These are phyloP conservation scores for Claviceps monticola DNA, from an alignment of 2,329 filamentous ascomycete genomes.

Conservation along the genomic window DNA sequence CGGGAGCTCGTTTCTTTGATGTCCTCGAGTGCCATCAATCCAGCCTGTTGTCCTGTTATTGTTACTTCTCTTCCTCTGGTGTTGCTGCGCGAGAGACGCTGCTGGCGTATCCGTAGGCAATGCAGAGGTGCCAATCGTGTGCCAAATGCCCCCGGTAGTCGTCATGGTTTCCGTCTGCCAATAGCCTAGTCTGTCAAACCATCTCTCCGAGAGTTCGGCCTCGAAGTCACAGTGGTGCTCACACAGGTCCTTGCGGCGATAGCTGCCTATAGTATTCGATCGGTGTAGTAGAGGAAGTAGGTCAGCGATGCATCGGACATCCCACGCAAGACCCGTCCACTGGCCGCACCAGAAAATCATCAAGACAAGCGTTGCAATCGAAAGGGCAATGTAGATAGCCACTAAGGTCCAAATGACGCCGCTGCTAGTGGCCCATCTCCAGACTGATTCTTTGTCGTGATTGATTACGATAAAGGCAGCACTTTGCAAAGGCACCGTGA, in stretches of 20 bases:
- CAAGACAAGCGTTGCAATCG: constrained; percentile 38
- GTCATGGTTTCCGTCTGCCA: constrained; percentile 59
- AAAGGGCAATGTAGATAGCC: constrained; percentile 55
- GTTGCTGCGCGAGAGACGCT: constrained; percentile 11
- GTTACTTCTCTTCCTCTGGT: neutral
- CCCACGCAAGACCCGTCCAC: constrained; percentile 71
- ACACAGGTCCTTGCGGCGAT: constrained; percentile 50
- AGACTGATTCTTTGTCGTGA: constrained; percentile 35
- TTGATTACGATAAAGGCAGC: constrained; percentile 56
- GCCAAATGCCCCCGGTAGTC: constrained; percentile 57
- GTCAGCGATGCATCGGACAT: constrained; percentile 69
- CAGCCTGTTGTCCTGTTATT: neutral
- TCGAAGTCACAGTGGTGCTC: constrained; percentile 36
- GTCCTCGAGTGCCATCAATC: neutral
- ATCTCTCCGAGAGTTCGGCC: constrained; percentile 38
- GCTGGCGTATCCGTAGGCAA: constrained; percentile 42
- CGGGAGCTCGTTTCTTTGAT: constrained; percentile 17
- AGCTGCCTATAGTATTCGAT: constrained; percentile 65
- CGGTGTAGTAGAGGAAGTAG: constrained; percentile 63
- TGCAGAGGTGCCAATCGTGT: constrained; percentile 51
- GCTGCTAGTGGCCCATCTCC: constrained; percentile 70
- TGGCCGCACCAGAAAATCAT: constrained; percentile 50
- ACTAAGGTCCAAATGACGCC: constrained; percentile 68
- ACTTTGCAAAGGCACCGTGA: constrained; percentile 71
- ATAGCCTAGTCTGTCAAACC: constrained; percentile 66